These are phyloP conservation scores for Chalciporus chontae DNA, from an alignment of 768 basidiomycete species.

Conservation along the genomic window DNA sequence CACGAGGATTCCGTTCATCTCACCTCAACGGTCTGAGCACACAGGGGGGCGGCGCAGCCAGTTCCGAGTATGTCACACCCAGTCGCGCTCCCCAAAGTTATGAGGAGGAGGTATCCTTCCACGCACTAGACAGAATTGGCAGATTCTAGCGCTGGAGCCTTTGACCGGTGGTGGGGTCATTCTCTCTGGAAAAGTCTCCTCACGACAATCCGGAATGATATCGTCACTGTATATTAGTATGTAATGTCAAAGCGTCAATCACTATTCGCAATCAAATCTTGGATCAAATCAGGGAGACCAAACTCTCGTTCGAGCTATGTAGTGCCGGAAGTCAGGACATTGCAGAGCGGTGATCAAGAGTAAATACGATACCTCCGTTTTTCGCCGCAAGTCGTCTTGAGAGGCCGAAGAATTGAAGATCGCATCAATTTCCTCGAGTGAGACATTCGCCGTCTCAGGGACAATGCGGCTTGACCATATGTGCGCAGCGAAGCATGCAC, in stretches of 20 bases:
- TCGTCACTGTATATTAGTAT: not conserved
- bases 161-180: too few relatives aligned
- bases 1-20: not conserved
- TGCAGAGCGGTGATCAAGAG: not conserved
- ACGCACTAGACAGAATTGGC: too few relatives aligned
- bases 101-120: too few relatives aligned
- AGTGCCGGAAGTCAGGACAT: not conserved
- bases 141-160: too few relatives aligned
- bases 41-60: not conserved
- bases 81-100: too few relatives aligned
- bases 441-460: constrained; percentile 75
- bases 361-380: constrained; percentile 43
- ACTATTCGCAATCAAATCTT: constrained; percentile 28
- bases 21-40: not conserved
- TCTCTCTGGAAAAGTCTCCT: not conserved
- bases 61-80: not conserved
- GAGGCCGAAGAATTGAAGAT: constrained; percentile 62
- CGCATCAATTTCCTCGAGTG: constrained; percentile 72
- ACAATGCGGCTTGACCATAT: constrained; percentile 68
- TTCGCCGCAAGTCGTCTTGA: constrained; percentile 47
- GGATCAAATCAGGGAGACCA: constrained; percentile 46
- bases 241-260: constrained; percentile 4
- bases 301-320: constrained; percentile 63
- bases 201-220: not conserved
- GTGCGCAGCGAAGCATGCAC: constrained; percentile 62